These are phyloP conservation scores for Fusarium sacchari DNA, from an alignment of 2,329 filamentous ascomycete genomes.

Conservation along the genomic window DNA sequence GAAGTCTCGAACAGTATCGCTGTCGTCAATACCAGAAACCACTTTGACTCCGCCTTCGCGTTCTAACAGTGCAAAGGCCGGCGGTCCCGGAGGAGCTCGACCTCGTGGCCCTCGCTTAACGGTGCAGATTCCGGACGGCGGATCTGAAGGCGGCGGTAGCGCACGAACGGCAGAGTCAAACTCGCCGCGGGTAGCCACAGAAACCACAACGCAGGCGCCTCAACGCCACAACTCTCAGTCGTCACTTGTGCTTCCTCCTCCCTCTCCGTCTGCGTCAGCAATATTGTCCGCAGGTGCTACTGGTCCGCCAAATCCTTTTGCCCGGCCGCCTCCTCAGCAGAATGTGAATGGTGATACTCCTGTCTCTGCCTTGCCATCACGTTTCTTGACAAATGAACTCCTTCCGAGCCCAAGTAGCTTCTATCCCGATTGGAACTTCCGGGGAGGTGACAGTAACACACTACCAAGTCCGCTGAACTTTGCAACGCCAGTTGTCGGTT, in stretches of 20 bases:
- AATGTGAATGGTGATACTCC: slow-evolving; percentile 72
- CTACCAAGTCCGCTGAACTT: slow-evolving; percentile 93
- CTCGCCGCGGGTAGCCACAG: slow-evolving; percentile 68
- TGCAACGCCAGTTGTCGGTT: slow-evolving; percentile 77
- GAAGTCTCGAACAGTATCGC: slow-evolving; percentile 60
- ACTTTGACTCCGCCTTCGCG: slow-evolving; percentile 76
- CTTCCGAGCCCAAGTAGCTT: slow-evolving; percentile 92
- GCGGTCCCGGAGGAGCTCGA: slow-evolving; percentile 69
- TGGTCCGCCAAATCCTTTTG: slow-evolving; percentile 95
- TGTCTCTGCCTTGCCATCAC: slow-evolving; percentile 90
- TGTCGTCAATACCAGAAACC: slow-evolving; percentile 72
- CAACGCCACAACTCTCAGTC: slow-evolving; percentile 67
- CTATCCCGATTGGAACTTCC: slow-evolving; percentile 89
- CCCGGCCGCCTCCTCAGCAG: slow-evolving; percentile 81
- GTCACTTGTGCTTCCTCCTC: slow-evolving; percentile 86
- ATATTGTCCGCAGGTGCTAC: slow-evolving; percentile 90
- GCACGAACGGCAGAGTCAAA: slow-evolving; percentile 75
- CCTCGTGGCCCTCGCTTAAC: slow-evolving; percentile 84
- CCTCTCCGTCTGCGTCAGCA: slow-evolving; percentile 87
- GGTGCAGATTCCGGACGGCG: slow-evolving; percentile 94
- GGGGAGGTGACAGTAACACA: slow-evolving; percentile 80
- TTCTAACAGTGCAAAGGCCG: slow-evolving; percentile 76
- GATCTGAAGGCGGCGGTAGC: slow-evolving; percentile 75
- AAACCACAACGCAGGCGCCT: slow-evolving; percentile 64
- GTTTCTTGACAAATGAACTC: slow-evolving; percentile 88